Evolutionary conservation across 1,284 basidiomycete species (phyloP).

Genomic region (Leccinum insolens): DNA sequence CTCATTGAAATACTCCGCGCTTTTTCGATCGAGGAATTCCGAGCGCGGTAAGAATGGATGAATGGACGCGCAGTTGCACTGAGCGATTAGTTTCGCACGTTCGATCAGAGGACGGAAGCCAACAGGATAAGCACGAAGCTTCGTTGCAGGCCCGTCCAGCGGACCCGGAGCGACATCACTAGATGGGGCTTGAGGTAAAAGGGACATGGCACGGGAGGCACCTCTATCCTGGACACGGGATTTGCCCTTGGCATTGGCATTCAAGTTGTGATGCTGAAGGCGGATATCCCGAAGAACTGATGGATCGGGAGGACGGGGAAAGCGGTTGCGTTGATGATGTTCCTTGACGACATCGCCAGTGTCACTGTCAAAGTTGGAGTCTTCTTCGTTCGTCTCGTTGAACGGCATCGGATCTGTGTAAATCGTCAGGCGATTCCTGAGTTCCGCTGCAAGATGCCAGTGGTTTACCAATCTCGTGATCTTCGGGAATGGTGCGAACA

Average conservation of each 20-base stretch:
- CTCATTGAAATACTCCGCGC: not conserved
- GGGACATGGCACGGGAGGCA: not conserved
- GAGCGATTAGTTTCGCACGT: not conserved
- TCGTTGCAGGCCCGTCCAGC: not conserved
- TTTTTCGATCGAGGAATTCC: not conserved
- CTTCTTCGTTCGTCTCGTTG: too few species aligned
- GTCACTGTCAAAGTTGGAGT: too few species aligned
- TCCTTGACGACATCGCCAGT: too few species aligned
- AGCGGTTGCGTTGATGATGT: not conserved
- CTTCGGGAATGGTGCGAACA: too few species aligned
- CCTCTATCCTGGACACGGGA: not conserved
- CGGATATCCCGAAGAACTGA: not conserved
- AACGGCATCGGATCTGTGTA: too few species aligned
- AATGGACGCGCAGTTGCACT: not conserved
- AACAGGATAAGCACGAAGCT: not conserved
- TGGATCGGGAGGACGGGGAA: not conserved
- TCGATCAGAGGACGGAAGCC: not conserved
- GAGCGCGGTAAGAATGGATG: not conserved
- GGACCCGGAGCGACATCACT: not conserved
- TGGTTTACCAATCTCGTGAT: too few species aligned
- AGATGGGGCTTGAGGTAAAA: not conserved
- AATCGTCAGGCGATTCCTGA: too few species aligned
- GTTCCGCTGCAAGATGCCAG: too few species aligned
- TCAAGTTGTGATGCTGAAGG: not conserved
- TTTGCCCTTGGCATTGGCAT: not conserved